Evolutionary conservation across 2,329 filamentous ascomycete species (phyloP).

Genomic region (Fusarium sp.): DNA sequence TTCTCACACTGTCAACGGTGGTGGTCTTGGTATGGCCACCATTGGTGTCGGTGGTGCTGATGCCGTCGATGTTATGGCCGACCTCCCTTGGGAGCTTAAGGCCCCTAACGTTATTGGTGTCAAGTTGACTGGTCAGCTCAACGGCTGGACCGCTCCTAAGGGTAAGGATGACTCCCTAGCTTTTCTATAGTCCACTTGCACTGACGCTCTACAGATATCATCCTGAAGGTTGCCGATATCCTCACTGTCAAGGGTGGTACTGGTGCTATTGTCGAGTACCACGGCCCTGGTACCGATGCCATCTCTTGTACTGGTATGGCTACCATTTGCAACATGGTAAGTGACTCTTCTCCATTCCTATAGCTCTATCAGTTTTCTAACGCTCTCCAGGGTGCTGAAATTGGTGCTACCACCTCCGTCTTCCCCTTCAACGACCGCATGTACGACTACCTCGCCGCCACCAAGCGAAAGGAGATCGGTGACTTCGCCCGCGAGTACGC

Average conservation of each 20-base stretch:
- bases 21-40: slow-evolving; percentile 93
- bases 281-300: slow-evolving; percentile 69
- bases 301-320: slow-evolving; percentile 91
- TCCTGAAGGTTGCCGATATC: slow-evolving; percentile 96
- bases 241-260: slow-evolving; percentile 98
- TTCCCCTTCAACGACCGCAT: slow-evolving; percentile 99
- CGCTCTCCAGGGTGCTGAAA: slow-evolving; percentile 66
- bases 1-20: slow-evolving; percentile 96
- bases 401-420: slow-evolving; percentile 88
- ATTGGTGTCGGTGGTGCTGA: slow-evolving; percentile 99
- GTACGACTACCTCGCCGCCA: slow-evolving; percentile 94
- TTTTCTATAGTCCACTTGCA: neutral
- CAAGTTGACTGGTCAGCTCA: slow-evolving; percentile 89
- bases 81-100: slow-evolving; percentile 98
- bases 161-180: slow-evolving; percentile 64
- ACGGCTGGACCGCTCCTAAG: slow-evolving; percentile 94
- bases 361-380: slow-evolving; percentile 17
- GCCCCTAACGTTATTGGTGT: slow-evolving; percentile 97
- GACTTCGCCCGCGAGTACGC: slow-evolving; percentile 90
- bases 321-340: slow-evolving; percentile 81
- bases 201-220: slow-evolving; percentile 76
- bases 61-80: slow-evolving; percentile 98
- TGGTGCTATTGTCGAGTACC: slow-evolving; percentile 86
- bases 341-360: slow-evolving; percentile 17
- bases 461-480: slow-evolving; percentile 90